Evolutionary conservation across 2,329 filamentous ascomycete genomes (phyloP), one percentile per base, ranked within the genome.

Genomic region (Apiospora rasikravindrae): DNA sequence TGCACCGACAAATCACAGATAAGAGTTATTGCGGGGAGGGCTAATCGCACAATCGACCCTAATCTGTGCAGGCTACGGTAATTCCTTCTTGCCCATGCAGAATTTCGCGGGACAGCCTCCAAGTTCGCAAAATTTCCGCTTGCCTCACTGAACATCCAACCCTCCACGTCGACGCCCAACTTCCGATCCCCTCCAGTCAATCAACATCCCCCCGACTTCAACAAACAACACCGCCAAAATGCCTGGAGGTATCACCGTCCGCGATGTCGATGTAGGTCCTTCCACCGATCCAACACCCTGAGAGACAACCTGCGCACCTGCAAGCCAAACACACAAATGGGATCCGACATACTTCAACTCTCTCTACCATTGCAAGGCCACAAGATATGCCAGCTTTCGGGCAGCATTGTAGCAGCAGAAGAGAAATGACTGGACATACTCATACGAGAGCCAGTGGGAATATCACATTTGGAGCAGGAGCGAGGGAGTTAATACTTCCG

Each of bases 221-320:
- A 44, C 67, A 49, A 69, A 16, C 19, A 57, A 51, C 49, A 69
- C 68, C 68, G 68, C 49, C 47, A 94, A 88, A 85, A 95, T 95
- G 93, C 86, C 88, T 84, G 90, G 92, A 86, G 93, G 93, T 86
- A 89, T 94, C 84, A 90, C 88, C 81, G 93, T 96, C 87, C 93
- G 93, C 87, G 93, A 95, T 88, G 93, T 95, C 85, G 92, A 94
- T 90, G 92, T 93, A 91, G 86, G 90, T 90, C 80, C 77, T 78
- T 73, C 77, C 76, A 16, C 22, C 22, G 78, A 72, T 73, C 74
- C 74, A 77, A 73, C 76, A 40, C 47, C 47, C 26, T 70, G 69
- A 70, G 53, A n/a, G 33, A 57, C 57, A n/a, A 45, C 69, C 69
- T 66, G 69, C n/a, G n/a, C 69, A 37, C 69, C 69, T 70, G 69